Evolutionary conservation across 2,329 filamentous ascomycete species (phyloP), one percentile per base, ranked within the genome.

Genomic region (Colletotrichum falcatum): DNA sequence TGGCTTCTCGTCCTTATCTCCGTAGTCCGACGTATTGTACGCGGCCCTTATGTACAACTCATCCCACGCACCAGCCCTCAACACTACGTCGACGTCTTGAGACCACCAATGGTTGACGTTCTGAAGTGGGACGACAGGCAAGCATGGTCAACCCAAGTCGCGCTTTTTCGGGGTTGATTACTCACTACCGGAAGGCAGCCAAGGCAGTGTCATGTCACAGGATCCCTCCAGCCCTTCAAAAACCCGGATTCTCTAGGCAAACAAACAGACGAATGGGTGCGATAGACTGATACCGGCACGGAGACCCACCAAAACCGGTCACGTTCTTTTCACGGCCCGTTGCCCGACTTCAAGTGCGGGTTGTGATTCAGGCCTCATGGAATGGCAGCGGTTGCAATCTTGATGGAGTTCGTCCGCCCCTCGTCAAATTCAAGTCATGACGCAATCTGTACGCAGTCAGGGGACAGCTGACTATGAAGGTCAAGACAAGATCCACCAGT

Each of bases 291-390:
- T 66, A 58, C 49, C 62, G 62, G 51, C 67, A 67, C 58, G 46
- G 30, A 58, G 64, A 63, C 53, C 60, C 58, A 53, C 63, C 63
- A 49, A 14, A 51, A 67, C 67, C 51, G 44, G 60, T 71, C 69
- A 71, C 69, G 61, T 70, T 71, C 59, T 33, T 35, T 55, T 33
- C 9, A 65, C 60, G 60, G 65, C 69, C 69, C 60, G 65, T 28
- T 59, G 44, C 33, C 33, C 58, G 51, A 59, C 35, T 70, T 58
- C 54, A 42, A 61, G 26, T n/a, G 37, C 26, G 58, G 65, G 58
- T 39, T 53, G 56, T 70, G 67, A 70, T 70, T 67, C 67, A 67
- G n/a, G 35, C 53, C 55, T 62, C 58, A 67, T 70, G 67, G 58
- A 58, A 70, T 70, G 64, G 67, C 67, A 70, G 67, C 44, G 49